Evolutionary conservation across 1,284 basidiomycete species (phyloP), one percentile per base, ranked within the genome.

Genomic region (Waitea zeae): DNA sequence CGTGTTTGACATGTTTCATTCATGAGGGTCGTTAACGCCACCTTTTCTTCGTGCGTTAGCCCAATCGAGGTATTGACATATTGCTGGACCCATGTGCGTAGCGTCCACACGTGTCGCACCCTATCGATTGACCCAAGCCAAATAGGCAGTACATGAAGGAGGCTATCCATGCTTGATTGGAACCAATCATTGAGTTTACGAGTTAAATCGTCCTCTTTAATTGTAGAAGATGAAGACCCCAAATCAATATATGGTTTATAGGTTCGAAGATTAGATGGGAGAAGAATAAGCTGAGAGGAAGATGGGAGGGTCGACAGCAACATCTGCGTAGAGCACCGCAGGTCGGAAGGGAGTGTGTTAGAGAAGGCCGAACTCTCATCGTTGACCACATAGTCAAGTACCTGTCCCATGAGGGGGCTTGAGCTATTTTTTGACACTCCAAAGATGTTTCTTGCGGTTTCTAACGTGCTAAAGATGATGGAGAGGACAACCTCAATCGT

Each of bases 241-340:
- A 70, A 51, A 43, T 83, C 78, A 38, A 84, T 61, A 46, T 79
- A 82, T 14, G 82, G 81, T 43, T 68, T 74, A 48, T 82, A 84
- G 7, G 64, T 62, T 39, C 62, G 62, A 40, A 86, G 62, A 38
- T 60, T 66, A 3, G 58, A 47, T 0, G 80, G 79, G 0, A 86
- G 61, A 29, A 78, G 57, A 15, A 69, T 59, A 43, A 82, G 68
- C 39, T 80, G 74, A 9, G 72, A 66, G 0, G 78, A 76, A 1
- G 81, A 82, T 0, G 80, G 80, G 13, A 86, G 59, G 11, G 62
- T 63, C 12, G 59, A 54, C 17, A 86, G 58, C 15, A 84, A 51
- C 1, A 58, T 51, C 32, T 69, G 68, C 2, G 78, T 81, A 9
- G 67, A 74, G 20, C 82, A 53, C 34, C 58, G 57, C 2, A 82